phyloP scores from a whole-genome alignment of 2,329 filamentous ascomycete genomes.

The Penicillium sp. region DNA sequence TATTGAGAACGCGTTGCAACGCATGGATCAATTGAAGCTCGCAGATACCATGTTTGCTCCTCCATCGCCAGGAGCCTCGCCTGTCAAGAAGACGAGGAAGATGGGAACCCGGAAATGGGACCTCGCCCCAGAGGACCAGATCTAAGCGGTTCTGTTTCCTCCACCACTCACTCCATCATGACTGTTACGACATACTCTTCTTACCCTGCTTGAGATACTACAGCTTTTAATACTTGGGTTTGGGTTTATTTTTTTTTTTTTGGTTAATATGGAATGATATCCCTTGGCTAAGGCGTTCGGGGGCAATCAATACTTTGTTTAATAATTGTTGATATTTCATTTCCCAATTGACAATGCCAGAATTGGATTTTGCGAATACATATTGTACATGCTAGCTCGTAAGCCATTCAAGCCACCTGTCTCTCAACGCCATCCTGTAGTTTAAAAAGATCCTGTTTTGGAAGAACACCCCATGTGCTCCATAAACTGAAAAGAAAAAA shows the following conservation, averaged over 20 bases:
- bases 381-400: constrained; percentile 14
- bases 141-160: constrained; percentile 16
- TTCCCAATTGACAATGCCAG: constrained; percentile 1
- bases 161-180: constrained; percentile 6
- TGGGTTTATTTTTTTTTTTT: constrained; percentile 8
- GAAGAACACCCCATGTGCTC: not conserved
- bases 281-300: constrained; percentile 18
- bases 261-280: constrained; percentile 19
- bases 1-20: constrained; percentile 40
- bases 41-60: constrained; percentile 36
- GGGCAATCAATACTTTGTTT: not conserved
- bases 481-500: constrained; percentile 1
- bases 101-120: constrained; percentile 51
- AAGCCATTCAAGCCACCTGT: not conserved
- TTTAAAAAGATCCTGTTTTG: not conserved
- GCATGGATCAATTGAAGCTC: constrained; percentile 42
- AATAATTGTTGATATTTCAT: constrained; percentile 2
- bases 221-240: not conserved
- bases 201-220: constrained; percentile 2
- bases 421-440: constrained; percentile 3
- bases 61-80: constrained; percentile 27
- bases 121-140: constrained; percentile 45
- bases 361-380: constrained; percentile 2
- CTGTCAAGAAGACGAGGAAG: constrained; percentile 45
- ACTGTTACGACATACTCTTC: constrained; percentile 21